Evolutionary conservation across 768 basidiomycete genomes (phyloP), one percentile per base, ranked within the genome.

Genomic region (Leucocoprinus leucothites): DNA sequence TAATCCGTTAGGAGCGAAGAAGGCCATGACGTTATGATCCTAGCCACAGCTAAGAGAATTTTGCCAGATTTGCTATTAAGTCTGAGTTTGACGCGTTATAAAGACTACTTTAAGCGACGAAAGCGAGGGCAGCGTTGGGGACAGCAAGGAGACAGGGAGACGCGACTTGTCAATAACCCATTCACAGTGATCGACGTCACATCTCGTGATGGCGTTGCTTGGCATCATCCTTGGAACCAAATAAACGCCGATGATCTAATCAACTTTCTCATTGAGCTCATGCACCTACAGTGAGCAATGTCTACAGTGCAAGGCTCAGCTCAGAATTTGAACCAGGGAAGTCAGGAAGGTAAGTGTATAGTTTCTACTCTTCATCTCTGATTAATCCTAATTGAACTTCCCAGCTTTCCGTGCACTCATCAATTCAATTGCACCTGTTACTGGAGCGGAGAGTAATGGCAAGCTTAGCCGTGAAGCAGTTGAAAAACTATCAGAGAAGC

Each of bases 401-500:
- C 11, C 58, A 78, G 77, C 75, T 48, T 64, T 79, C 45, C 71
- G 69, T 22, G 70, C 74, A 38, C 67, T 77, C 14, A 69, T 80
- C 26, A 66, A 72, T 28, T 71, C 77, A 6, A 62, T 76, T 45
- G 65, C 70, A 36, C 72, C 74, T 16, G 73, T 68, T 48, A 64
- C 53, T 42, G 22, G 46, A 18, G 40, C n/a, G 43, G 43, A 46
- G 43, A 38, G 45, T 13, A 56, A 65, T 31, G 67, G 61, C 25
- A 74, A 73, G 26, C 56, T 80, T 36, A 72, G 76, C 18, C 64
- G 74, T 46, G 81, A 83, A 47, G 80, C 80, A 51, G 67, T 83
- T 19, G 69, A 71, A 56, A 79, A 71, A 57, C 65, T 91, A 21
- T 82, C 86, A 2, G 75, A 82, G 53, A 86, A 79, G 65, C 71